Base-by-base conservation (phyloP, 176 grass and related monocot genomes). In the Thinopyrum elongatum region DNA sequence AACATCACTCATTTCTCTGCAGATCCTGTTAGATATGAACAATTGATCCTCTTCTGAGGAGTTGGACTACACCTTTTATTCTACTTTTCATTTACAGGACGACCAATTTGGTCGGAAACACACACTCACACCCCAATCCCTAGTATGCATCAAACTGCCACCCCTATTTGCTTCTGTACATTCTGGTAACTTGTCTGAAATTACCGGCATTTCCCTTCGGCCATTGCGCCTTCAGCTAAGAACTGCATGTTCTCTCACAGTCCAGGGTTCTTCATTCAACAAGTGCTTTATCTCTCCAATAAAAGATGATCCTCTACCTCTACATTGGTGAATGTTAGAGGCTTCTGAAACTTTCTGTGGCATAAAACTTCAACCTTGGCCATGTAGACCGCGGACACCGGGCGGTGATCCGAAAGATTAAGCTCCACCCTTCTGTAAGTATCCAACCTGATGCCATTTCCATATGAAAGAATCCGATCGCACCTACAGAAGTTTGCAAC, bases 401-500 rank as follows among this genome's bases (percentile, higher is more conserved):
- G 93, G 29, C 93, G 87, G 70, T 98, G 96, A 85, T 98, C 91
- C 15, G 96, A 98, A 83, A 95, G 58, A 6, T 87, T 98, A 62
- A 89, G 84, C 59, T 95, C 93, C 6, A 16, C 85, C 55, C 82
- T 94, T 84, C 70, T 95, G 85, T 95, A 95, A 13, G 80, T 83
- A 80, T 79, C 6, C 87, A 95, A 58, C 78, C 79, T 95, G 65
- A 91, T 88, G 65, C 96, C 96, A 64, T 92, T 91, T 27, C 96
- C 96, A 0, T 80, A 89, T 49, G 90, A 98, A 75, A 98, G 91
- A 68, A 98, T 89, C 17, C 96, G 84, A 35, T 98, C 96, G 26
- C 96, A 98, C 96, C 96, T 98, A 23, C 51, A 86, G n/a, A 86
- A 13, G 17, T 53, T 26, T 28, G 23, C 25, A 42, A 39, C 17